phyloP scores from a whole-genome alignment of 805 yeast species.

The Kregervanrija pseudodelftensis region DNA sequence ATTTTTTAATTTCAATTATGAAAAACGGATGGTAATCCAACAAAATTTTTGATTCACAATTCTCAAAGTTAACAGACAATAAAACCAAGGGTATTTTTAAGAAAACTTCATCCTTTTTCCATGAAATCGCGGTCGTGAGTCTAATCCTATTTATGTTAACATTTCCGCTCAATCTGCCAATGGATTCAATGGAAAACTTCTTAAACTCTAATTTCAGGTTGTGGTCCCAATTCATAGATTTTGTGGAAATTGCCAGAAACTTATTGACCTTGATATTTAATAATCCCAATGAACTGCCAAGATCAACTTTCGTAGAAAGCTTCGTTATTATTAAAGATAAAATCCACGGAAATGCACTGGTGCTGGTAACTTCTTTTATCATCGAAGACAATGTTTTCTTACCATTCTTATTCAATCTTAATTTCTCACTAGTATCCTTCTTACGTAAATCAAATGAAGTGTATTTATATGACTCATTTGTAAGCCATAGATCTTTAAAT shows the following conservation, averaged over 20 bases:
- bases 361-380: conserved; percentile 50
- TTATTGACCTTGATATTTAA: conserved; percentile 47
- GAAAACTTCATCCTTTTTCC: conserved; percentile 44
- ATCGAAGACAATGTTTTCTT: conserved; percentile 35
- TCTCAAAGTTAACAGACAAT: conserved; percentile 48
- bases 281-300: conserved; percentile 80
- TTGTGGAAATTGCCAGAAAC: conserved; percentile 64
- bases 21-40: conserved; percentile 85
- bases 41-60: conserved; percentile 53
- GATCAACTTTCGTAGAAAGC: conserved; percentile 52
- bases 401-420: neutral
- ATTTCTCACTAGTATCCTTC: conserved; percentile 11
- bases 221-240: conserved; percentile 65
- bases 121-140: conserved; percentile 60
- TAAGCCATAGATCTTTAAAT: conserved; percentile 78
- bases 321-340: conserved; percentile 49
- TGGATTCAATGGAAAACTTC: conserved; percentile 42
- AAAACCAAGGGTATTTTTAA: conserved; percentile 62
- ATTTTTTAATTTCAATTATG: conserved; percentile 43
- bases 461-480: conserved; percentile 29
- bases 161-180: conserved; percentile 77
- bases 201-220: conserved; percentile 56
- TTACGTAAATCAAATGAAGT: too few relatives aligned
- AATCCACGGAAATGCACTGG: conserved; percentile 70
- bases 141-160: conserved; percentile 43